Percentiles rank a stretch among this genome's conserved stretches.
phyloP scores from a whole-genome alignment of 345 rosid genomes.

The Rhizophora mangle region DNA sequence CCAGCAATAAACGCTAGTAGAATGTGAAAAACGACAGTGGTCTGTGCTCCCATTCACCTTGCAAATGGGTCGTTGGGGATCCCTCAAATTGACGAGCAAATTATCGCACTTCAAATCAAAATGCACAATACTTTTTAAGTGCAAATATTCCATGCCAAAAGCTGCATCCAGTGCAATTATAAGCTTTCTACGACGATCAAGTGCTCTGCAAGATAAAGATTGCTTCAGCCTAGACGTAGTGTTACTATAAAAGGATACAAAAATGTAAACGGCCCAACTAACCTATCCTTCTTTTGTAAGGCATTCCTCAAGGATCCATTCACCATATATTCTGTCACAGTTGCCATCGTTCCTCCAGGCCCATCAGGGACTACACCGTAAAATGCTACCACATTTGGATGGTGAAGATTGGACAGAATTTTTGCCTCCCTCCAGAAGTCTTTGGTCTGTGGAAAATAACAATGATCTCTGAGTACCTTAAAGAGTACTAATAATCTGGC shows the following conservation, averaged over 20 bases:
- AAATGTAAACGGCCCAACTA: slow-evolving; percentile 2
- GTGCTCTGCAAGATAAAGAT: slow-evolving; percentile 42
- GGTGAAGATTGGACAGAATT: slow-evolving; percentile 85
- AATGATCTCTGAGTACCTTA: background rate
- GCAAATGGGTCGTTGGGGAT: slow-evolving; percentile 88
- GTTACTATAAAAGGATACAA: background rate
- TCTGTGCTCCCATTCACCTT: slow-evolving; percentile 45
- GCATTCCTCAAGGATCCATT: slow-evolving; percentile 83
- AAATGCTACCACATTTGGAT: slow-evolving; percentile 91
- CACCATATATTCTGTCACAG: slow-evolving; percentile 88
- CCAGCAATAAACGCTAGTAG: background rate
- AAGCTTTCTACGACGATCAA: slow-evolving; percentile 77
- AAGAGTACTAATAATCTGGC: background rate
- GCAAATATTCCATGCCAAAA: slow-evolving; percentile 95
- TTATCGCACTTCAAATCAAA: slow-evolving; percentile 97
- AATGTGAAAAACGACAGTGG: background rate
- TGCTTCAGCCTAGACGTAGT: slow-evolving; percentile 15
- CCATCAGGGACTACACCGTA: slow-evolving; percentile 93
- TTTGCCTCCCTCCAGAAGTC: slow-evolving; percentile 93
- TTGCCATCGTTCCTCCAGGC: slow-evolving; percentile 83
- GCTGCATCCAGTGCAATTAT: slow-evolving; percentile 82
- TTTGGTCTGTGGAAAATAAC: slow-evolving; percentile 43
- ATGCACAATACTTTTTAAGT: slow-evolving; percentile 77
- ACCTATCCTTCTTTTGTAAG: slow-evolving; percentile 69
- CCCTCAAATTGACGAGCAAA: slow-evolving; percentile 81